Evolutionary conservation across 2,329 filamentous ascomycete genomes (phyloP), one percentile per base, ranked within the genome.

Genomic region (Taxawa tesnikishii): DNA sequence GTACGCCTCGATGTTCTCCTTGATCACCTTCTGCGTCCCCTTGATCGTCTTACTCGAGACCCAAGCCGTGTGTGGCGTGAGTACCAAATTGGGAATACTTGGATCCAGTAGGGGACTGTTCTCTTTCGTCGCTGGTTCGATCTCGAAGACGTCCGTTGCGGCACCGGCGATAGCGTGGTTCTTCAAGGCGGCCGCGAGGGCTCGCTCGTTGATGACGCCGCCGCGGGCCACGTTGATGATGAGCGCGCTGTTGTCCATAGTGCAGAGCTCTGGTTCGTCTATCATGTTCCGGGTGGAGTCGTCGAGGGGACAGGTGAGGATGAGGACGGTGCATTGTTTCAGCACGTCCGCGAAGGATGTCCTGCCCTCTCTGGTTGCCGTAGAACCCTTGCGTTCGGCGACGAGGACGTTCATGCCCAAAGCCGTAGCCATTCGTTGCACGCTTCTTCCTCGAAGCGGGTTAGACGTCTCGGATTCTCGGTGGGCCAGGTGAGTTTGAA

Each of bases 1-100:
- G 50, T 60, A 67, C 1, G 41, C 56, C 42, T 69, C 66, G 7
- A 70, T 51, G 18, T 65, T 69, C 21, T 54, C 48, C 41, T 59
- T 64, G 23, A 65, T 39, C 11, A 61, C 56, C 18, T 49, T 47
- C 9, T 56, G 53, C 26, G 68, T 56, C 24, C 63, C 68, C 27
- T 56, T 49, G 36, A 64, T 51, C 4, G 65, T 70, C 40, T 51
- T 58, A 28, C 58, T 54, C 1, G 65, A 59, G 40, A 60, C 63
- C 68, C 68, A 73, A 1, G 69, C 68, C 24, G 70, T 38, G 50
- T 73, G 68, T 12, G 67, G 67, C 29, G 56, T 66, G 25, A 68
- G 41, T 0, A 67, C 59, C 37, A 73, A 46, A 37, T 70, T 69
- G 9, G 68, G 55, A 13, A 58, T 54, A 31, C 56, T 51, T 3